Evolutionary conservation across 805 yeast genomes (phyloP), one percentile per base, ranked within the genome.

Genomic region (Sugiyamaella smithiae): DNA sequence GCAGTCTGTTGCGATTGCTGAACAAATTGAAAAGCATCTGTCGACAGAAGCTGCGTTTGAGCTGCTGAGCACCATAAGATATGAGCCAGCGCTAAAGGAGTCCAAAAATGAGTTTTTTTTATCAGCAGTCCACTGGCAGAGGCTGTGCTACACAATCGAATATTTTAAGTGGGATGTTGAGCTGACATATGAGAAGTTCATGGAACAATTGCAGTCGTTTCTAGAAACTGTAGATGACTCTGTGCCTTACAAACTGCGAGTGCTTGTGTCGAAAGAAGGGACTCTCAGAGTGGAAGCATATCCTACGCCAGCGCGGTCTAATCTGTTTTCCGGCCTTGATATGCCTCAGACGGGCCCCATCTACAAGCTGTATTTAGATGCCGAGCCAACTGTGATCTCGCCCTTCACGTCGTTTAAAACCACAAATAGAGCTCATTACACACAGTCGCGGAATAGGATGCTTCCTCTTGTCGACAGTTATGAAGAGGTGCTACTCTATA

Each of bases 381-480:
- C 69, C 0, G 65, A 72, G 25, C 71, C 80, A 1, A 72, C 77
- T 1, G 55, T 74, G 38, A 75, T 80, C 1, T 79, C 95, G 1
- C 86, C 87, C 1, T 87, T 85, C 66, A 88, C 96, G 0, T 83
- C 95, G 3, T 85, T 89, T 68, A 91, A 91, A 64, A 91, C 98
- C 0, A 86, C 97, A 0, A 67, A 72, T 20, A 72, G 99, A 53
- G 70, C 69, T 2, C 78, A 74, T 40, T 89, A 90, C 63, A 75
- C 70, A 38, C 71, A 63, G 1, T 84, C 96, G 0, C 68, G 97
- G 49, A 64, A 63, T 1, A 68, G 88, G 38, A 53, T 54, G 7
- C 62, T 67, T 0, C 72, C 77, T 0, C 43, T 51, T 14, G 36
- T 44, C 14, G 50, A 46, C 12, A 49, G 47, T 2, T 50, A 50